Percentiles rank a stretch among this genome's conserved stretches.
Conservation (phyloP, 1,284 basidiomycete species). For the Cystobasidiaceae sp. region DNA sequence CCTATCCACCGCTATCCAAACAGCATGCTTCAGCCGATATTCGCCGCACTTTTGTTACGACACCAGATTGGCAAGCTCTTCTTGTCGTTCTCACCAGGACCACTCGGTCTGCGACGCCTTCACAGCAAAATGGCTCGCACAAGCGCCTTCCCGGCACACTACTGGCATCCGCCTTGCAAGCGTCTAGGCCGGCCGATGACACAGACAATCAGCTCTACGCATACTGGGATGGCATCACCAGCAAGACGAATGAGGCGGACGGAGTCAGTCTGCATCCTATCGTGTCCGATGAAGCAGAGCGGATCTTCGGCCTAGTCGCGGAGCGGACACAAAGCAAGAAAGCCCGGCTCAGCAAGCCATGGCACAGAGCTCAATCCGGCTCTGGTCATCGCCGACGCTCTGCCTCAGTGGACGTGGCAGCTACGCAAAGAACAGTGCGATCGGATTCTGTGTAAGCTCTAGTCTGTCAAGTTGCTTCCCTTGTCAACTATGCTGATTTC, state of each 20-base stretch:
- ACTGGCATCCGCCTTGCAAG: background rate
- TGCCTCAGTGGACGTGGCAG: conserved; percentile 3
- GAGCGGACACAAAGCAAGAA: conserved; percentile 3
- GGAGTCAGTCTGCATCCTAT: conserved; percentile 1
- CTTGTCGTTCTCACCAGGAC: background rate
- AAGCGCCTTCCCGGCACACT: conserved; percentile 3
- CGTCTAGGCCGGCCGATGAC: background rate
- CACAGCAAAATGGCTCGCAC: background rate
- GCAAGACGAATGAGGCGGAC: background rate
- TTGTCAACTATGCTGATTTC: background rate
- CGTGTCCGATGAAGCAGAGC: conserved; percentile 13
- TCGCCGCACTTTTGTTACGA: background rate
- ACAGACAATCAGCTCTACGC: background rate
- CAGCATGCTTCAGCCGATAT: background rate
- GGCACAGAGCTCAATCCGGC: background rate
- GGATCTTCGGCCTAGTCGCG: conserved; percentile 15
- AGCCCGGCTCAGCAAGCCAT: background rate
- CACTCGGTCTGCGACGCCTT: background rate
- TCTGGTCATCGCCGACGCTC: conserved; percentile 6
- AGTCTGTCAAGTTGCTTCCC: background rate
- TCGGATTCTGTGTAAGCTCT: conserved; percentile 1
- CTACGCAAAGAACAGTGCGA: conserved; percentile 1
- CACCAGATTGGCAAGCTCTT: background rate
- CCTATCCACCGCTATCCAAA: background rate
- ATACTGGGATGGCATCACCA: background rate